Base-by-base conservation (phyloP, 2,329 filamentous ascomycete genomes). In the Ascochyta pisi region DNA sequence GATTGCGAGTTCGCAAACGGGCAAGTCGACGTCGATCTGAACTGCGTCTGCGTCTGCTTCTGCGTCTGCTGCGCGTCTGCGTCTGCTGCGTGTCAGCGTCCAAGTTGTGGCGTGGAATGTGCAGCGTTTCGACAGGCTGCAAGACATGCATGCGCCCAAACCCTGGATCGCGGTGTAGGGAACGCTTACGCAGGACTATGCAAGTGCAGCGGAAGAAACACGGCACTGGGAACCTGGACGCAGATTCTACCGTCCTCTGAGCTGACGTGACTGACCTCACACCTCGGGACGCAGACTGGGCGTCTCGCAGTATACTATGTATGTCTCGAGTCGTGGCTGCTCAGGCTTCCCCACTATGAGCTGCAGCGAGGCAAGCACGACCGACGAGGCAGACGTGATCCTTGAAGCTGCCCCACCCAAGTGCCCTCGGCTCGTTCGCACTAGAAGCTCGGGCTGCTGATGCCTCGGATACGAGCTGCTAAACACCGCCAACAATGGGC, bases 121-220 rank as follows among this genome's bases (percentile, higher is more conserved):
- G 37, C 48, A 34, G 54, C 40, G 40, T 29, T 51, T 50, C 39
- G 48, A 48, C 54, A 54, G 58, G 48, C 48, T 52, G 51, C 47
- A 39, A 38, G 57, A 53, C 51, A 43, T 54, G 60, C 47, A 64
- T 56, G 55, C 51, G 59, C 54, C 50, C 40, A 54, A 53, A 64
- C 61, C 62, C 63, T 67, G 64, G 49, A 50, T 31, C 53, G 54
- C 50, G 56, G 33, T 42, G 54, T 38, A 46, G 55, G 51, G 54
- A 49, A 50, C 59, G 60, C 61, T 13, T 4, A 15, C 29, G 29
- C 29, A 31, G 29, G 4, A 29, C 27, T 19, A 19, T 26, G 24
- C 24, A 6, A 26, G 64, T 59, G 66, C 65, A 60, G 44, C 34
- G 41, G 50, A 54, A 37, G 44, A 52, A 50, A 53, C 41, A 46